Base-by-base conservation (phyloP, 2,329 filamentous ascomycete species). In the Xenoacremonium recifei region DNA sequence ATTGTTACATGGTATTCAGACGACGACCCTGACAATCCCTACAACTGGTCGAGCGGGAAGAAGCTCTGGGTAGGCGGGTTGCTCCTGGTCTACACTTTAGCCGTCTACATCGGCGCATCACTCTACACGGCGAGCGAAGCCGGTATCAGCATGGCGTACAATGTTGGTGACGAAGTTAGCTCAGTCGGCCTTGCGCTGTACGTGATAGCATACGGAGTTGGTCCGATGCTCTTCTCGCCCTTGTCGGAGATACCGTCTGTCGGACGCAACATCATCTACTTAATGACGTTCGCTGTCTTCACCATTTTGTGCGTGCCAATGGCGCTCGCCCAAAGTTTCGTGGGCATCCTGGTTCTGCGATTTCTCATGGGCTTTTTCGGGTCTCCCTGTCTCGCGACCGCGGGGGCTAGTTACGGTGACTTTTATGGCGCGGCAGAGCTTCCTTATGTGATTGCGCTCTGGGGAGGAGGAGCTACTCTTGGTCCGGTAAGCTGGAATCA, bases 341-440 rank as follows among this genome's bases (percentile, higher is more conserved):
- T 29, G 12, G 48, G 50, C 40, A 39, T 55, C 10, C 31, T 55
- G 3, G 37, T 42, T 12, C 49, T 55, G 19, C 47, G 52, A 18
- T 55, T 54, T 20, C n/a, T 54, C 4, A 39, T 43, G 1, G 52
- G 51, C 4, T 54, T 55, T 27, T 55, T 54, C 29, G 47, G 47
- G 7, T 21, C 27, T 3, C 47, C 47, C 1, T 35, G 39, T 12
- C 44, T 49, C 7, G 47, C 46, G 6, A 43, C 43, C 7, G 46
- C 43, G 3, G 46, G 46, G 1, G 42, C 37, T 5, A 43, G 40
- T 9, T 36, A 48, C 19, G 37, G 38, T 12, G 42, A 50, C 30
- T 42, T 46, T 10, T 49, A 41, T 15, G 21, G 29, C 3, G 39
- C 39, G 6, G 32, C 31, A 17, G 39, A 45, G 11, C 17, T 42